Base-by-base conservation (phyloP, 2,329 filamentous ascomycete species). In the Fusarium multiceps region DNA sequence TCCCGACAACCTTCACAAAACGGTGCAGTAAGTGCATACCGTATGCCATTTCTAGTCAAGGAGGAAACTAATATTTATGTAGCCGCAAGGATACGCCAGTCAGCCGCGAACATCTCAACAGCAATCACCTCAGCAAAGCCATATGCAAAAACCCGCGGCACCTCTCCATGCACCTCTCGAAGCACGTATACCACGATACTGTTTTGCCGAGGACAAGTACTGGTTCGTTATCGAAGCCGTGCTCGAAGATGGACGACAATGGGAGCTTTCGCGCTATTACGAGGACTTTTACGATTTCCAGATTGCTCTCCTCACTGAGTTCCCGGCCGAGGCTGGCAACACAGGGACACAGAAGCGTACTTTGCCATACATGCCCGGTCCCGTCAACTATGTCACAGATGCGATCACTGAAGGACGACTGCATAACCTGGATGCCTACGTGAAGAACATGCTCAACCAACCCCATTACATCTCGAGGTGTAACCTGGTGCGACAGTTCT, bases 211-310 rank as follows among this genome's bases (percentile, higher is more conserved):
- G 77, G 94, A 98, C 74, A 98, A 98, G 79, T 98, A 98, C 81
- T 98, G 96, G 93, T 99, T 98, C 77, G 93, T 98, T 57, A 95
- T 99, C 63, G 94, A 98, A 79, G 93, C 93, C 25, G 87, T 91
- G 74, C 88, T 98, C 80, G 93, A 97, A 76, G 94, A 98, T 77
- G 94, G 94, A 49, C 88, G 93, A 48, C 91, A 93, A 77, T 98
- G 94, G 94, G 94, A 98, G 78, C 83, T 99, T 51, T 95, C 93
- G 41, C 90, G 96, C 68, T 96, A 97, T 77, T 99, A 99, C 77
- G 94, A 98, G 79, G 96, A 98, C 82, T 99, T 99, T 78, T 99
- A 98, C 82, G 96, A 98, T 80, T 95, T 98, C 79, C 96, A 99
- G 79, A 98, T 98, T 77, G 93, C 94, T 32, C 89, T 99, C 11